A percentile compares a stretch with the other conserved stretches of the same genome.
Evolutionary conservation across 768 basidiomycete genomes (phyloP).

Genomic region (Panaeolus papilionaceus): DNA sequence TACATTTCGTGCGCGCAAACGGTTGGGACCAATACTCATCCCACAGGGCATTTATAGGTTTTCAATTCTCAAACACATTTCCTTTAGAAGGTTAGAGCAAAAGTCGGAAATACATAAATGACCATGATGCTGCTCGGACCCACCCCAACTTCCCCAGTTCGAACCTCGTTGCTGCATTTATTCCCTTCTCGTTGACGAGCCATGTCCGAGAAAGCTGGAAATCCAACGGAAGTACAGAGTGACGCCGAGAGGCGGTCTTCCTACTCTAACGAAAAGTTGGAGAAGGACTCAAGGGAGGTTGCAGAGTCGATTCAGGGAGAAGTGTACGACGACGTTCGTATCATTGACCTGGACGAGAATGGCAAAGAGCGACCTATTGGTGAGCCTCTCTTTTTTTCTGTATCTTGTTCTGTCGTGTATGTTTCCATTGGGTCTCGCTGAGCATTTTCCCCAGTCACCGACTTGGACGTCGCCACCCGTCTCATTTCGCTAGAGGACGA

Average conservation of each 20-base stretch:
- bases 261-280: constrained; percentile 9
- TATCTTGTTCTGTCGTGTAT: background rate
- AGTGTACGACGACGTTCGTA: constrained; percentile 31
- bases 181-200: background rate
- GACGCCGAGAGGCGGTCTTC: constrained; percentile 2
- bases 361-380: constrained; percentile 47
- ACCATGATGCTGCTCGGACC: background rate
- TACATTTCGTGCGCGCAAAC: background rate
- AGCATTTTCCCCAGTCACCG: constrained; percentile 40
- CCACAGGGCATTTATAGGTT: background rate
- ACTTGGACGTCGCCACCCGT: constrained; percentile 49
- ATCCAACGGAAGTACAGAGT: background rate
- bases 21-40: background rate
- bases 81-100: background rate
- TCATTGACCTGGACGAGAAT: constrained; percentile 42
- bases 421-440: no score
- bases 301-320: background rate
- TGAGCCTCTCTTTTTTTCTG: constrained; percentile 15
- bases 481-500: constrained; percentile 60
- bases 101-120: constrained; percentile 6
- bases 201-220: constrained; percentile 11
- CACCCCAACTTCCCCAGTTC: constrained; percentile 3
- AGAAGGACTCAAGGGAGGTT: constrained; percentile 4
- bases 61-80: background rate
- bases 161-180: background rate